Evolutionary conservation across 2,329 filamentous ascomycete species (phyloP), one percentile per base, ranked within the genome.

Genomic region (Lithohypha guttulata): DNA sequence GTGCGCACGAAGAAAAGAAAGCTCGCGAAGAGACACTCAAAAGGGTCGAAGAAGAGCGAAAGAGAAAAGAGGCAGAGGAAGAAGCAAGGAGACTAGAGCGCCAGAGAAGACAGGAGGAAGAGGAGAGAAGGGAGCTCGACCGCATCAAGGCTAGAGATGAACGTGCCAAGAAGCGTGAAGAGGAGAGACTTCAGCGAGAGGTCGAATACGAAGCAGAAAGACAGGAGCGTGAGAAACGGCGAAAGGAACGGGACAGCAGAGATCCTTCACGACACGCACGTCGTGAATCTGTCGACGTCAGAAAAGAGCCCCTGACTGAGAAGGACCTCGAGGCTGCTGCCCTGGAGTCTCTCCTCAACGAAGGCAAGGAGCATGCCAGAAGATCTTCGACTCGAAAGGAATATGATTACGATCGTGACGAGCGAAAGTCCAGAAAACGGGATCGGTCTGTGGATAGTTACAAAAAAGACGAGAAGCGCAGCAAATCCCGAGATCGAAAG

Each of bases 301-400:
- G 57, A 2, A 60, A 60, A 44, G 54, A 57, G 20, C 52, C 56
- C 7, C 63, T 71, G 34, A 63, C 66, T 41, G 69, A 74, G 42
- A 72, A 74, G 53, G 64, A 68, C 13, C 53, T 76, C 31, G 71
- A 75, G 49, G 66, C 71, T 45, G 62, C 68, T 25, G 72, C 72
- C 8, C 57, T 75, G 37, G 64, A 72, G 42, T 53, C 69, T 44
- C 59, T 76, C 8, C 50, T 75, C 15, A 65, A 63, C 47, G 72
- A 76, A 54, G 69, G 70, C 33, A 65, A 72, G 48, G 64, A 70
- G 46, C 60, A 71, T 44, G 67, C 69, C 6, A 69, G 69, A 17
- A 72, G 70, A 49, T 62, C 65, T 3, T 59, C 60, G 25, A 61
- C 65, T 43, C 64, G 67, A 41, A 66, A 66, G 4, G 69, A 71